Percentiles rank a stretch among this genome's conserved stretches.
Conservation (phyloP, 2,329 filamentous ascomycete species). For the Orbilia brochopaga region DNA sequence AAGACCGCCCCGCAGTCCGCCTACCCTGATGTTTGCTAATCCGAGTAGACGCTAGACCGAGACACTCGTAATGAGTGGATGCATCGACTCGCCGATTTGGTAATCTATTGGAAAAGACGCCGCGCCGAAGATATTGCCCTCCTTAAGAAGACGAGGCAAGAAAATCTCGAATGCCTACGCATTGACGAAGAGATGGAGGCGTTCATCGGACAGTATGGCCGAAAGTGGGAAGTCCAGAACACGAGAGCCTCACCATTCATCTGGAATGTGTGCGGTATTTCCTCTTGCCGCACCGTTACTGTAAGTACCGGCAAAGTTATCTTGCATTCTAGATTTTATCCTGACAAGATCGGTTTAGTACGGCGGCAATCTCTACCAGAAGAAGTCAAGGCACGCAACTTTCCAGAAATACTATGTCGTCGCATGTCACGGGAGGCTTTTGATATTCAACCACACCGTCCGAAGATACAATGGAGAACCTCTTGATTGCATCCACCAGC, state of each 20-base stretch:
- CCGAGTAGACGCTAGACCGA: slow-evolving; percentile 62
- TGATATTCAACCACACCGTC: slow-evolving; percentile 68
- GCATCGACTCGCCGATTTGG: slow-evolving; percentile 64
- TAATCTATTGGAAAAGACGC: slow-evolving; percentile 69
- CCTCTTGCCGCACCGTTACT: slow-evolving; percentile 67
- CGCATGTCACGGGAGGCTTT: slow-evolving; percentile 66
- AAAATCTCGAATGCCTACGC: slow-evolving; percentile 66
- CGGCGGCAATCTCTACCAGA: slow-evolving; percentile 69
- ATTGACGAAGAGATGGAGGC: slow-evolving; percentile 72
- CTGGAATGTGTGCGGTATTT: slow-evolving; percentile 73
- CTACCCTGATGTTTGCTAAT: slow-evolving; percentile 11
- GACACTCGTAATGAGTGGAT: slow-evolving; percentile 69
- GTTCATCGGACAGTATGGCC: slow-evolving; percentile 69
- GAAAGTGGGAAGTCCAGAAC: slow-evolving; percentile 72
- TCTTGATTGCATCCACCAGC: slow-evolving; percentile 68
- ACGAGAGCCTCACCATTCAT: slow-evolving; percentile 68
- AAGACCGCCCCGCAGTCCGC: background rate
- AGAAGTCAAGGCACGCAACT: slow-evolving; percentile 67
- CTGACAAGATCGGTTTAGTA: slow-evolving; percentile 58
- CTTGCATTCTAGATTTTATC: background rate
- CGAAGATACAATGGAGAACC: slow-evolving; percentile 64
- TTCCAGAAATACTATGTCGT: slow-evolving; percentile 69
- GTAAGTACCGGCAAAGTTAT: slow-evolving; percentile 55
- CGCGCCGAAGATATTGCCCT: slow-evolving; percentile 65
- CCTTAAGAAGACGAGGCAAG: slow-evolving; percentile 65